A percentile compares a stretch with the other conserved stretches of the same genome.
Conservation (phyloP, 805 yeast species). For the Metschnikowia similis region DNA sequence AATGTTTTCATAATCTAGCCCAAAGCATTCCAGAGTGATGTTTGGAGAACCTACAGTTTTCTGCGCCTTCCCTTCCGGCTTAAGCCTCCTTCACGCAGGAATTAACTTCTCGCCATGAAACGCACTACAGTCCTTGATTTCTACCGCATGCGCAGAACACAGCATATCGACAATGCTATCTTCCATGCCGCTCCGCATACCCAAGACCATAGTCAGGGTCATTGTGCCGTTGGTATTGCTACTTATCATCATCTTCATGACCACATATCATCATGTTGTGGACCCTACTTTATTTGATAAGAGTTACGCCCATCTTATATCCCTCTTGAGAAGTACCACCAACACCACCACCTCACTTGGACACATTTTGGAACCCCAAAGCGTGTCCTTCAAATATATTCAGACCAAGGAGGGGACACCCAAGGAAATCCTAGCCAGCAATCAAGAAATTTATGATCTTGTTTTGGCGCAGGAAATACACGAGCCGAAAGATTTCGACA, state of each 20-base stretch:
- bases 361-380: slow-evolving; percentile 17
- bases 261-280: slow-evolving; percentile 8
- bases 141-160: background rate
- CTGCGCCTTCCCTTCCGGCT: background rate
- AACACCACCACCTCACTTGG: slow-evolving; percentile 3
- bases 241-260: background rate
- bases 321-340: slow-evolving; percentile 3
- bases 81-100: slow-evolving; percentile 2
- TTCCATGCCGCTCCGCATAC: slow-evolving; percentile 8
- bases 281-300: slow-evolving; percentile 7
- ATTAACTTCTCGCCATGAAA: background rate
- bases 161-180: slow-evolving; percentile 8
- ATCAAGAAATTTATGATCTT: slow-evolving; percentile 35
- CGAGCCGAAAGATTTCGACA: slow-evolving; percentile 47
- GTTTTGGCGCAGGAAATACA: slow-evolving; percentile 33
- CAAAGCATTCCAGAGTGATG: no score
- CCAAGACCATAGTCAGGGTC: slow-evolving; percentile 6
- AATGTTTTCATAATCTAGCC: no score
- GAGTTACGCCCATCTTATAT: slow-evolving; percentile 5
- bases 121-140: background rate
- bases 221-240: slow-evolving; percentile 6
- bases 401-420: slow-evolving; percentile 28
- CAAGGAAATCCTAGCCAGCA: slow-evolving; percentile 32
- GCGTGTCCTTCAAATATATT: slow-evolving; percentile 32
- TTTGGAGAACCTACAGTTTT: no score